Base-by-base conservation (phyloP, 2,329 filamentous ascomycete genomes). In the Ophiocordyceps robertsii region DNA sequence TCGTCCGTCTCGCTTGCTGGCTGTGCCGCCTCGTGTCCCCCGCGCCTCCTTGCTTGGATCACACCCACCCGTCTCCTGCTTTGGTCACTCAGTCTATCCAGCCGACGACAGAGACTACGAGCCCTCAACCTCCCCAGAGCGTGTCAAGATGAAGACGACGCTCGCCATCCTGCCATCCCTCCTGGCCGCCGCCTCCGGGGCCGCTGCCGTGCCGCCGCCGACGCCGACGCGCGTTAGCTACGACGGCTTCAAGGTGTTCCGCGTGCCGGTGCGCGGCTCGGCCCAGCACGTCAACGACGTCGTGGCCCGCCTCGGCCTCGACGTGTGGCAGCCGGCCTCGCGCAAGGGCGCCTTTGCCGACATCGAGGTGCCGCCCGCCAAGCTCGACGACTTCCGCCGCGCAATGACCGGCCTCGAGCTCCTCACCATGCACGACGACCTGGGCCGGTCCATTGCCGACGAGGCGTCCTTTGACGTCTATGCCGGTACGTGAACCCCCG, bases 191-290 rank as follows among this genome's bases (percentile, higher is more conserved):
- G 49, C 44, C 30, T 39, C 46, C 21, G 43, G 48, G 16, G 47
- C 42, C n/a, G 42, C 35, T 10, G 6, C 43, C 29, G 43, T 43
- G 6, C 42, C 40, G 30, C n/a, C 38, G 6, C 19, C 43, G 14
- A 41, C 41, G 36, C 24, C 39, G 10, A 29, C 43, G 14, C 45
- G 44, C 30, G 53, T 64, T 6, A 61, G 60, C 0, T 71, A 70
- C 44, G 54, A 64, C 42, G 66, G 66, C 4, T 66, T 64, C 56
- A 66, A 67, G 47, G 66, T 66, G n/a, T 61, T 64, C 41, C 64
- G 65, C 17, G 51, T 69, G n/a, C 53, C 60, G 8, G 59, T 63
- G 31, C 55, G 56, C 16, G 47, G 58, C 37, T 50, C 62, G 39
- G 54, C 55, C 17, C 51, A 49, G 43, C 51, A 51, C 17, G 49